Evolutionary conservation across 2,329 filamentous ascomycete genomes (phyloP).

Genomic region (Cercospora sp.): DNA sequence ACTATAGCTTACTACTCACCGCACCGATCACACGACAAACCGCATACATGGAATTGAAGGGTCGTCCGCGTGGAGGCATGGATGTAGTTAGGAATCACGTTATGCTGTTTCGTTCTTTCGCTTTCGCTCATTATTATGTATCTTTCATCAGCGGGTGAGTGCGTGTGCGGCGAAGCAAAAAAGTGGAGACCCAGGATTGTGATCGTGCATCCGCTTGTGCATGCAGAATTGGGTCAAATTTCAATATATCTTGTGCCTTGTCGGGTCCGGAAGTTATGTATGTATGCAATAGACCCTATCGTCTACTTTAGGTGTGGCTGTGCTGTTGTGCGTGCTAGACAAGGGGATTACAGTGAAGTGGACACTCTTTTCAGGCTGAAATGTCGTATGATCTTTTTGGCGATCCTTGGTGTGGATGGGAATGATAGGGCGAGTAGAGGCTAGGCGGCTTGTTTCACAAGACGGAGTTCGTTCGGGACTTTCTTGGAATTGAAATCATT

Average conservation of each 20-base stretch:
- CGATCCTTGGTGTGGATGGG: neutral
- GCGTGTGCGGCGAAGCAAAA: neutral
- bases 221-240: neutral
- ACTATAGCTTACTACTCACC: neutral
- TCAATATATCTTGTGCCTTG: neutral
- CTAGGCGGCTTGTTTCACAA: neutral
- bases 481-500: neutral
- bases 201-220: neutral
- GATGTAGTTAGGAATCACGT: no score
- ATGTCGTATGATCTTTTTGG: neutral
- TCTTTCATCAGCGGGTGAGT: no score
- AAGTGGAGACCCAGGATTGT: neutral
- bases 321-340: neutral
- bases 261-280: neutral
- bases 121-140: no score
- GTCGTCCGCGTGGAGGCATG: no score
- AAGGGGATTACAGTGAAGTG: neutral
- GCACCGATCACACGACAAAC: neutral
- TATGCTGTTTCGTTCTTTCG: no score
- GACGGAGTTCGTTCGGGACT: neutral
- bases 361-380: neutral
- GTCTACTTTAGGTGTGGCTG: neutral
- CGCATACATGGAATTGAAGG: no score
- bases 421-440: neutral
- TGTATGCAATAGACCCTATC: neutral